Base-by-base conservation (phyloP, 176 grass and related monocot genomes). In the Carex parvula region DNA sequence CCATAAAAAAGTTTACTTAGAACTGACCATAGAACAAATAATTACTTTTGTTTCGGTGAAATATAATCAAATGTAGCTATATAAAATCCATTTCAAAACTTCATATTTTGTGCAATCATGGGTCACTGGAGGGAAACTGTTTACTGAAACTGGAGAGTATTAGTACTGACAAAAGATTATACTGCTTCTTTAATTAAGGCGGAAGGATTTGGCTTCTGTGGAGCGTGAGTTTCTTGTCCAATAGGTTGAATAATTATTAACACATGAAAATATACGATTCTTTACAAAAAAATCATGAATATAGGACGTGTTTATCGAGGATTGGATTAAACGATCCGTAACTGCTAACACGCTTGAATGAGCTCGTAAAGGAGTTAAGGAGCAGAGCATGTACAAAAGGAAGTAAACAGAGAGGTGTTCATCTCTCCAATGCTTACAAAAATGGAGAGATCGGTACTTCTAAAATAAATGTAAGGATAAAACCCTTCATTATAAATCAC, bases 101-200 rank as follows among this genome's bases (percentile, higher is more conserved):
- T 63, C 21, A 63, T 63, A 12, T 50, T 48, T 18, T 59, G 56
- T 59, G 56, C 56, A 59, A 60, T 7, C 58, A 9, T 21, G 9
- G 9, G 9, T 60, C 16, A 18, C 55, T 18, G 16, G 15, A 57
- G 15, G 16, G 3, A 41, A 3, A 46, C 7, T 20, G 15, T 67
- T 2, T 42, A 5, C 0, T 35, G 5, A 8, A 68, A 83, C 60
- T 33, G 24, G 81, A 83, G 81, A 83, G 15, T 18, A 52, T 2
- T n/a, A 46, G 29, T 63, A 83, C 46, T 67, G 37, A 66, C 74
- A 82, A 90, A 92, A 89, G 86, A 92, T 92, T 90, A 90, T 84
- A 54, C 69, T 77, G 77, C 78, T 26, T 29, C 77, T 85, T 89
- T 89, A 37, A 85, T 85, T 80, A 89, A 75, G 82, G 50, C 35